Conservation (phyloP, 2,329 filamentous ascomycete species). For the Cladophialophora psammophila region DNA sequence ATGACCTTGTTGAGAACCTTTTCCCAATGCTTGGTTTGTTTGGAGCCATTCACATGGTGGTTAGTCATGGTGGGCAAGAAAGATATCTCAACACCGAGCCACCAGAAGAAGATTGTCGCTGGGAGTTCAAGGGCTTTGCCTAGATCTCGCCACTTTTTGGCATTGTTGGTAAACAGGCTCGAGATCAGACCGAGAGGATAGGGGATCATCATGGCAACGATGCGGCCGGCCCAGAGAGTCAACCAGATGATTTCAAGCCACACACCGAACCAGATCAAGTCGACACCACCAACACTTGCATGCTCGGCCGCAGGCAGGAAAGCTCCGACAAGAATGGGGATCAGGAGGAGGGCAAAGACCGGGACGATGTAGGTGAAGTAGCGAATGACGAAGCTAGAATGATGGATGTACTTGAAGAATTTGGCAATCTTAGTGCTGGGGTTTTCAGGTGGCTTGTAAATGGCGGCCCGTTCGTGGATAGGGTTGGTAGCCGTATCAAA, state of each 20-base stretch:
- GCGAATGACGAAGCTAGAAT: slow-evolving; percentile 70
- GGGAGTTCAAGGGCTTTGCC: slow-evolving; percentile 85
- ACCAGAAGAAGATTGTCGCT: slow-evolving; percentile 88
- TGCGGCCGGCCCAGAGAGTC: slow-evolving; percentile 79
- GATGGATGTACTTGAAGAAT: slow-evolving; percentile 70
- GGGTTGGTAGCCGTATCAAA: slow-evolving; percentile 73
- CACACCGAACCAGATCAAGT: slow-evolving; percentile 88
- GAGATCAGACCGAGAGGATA: slow-evolving; percentile 68
- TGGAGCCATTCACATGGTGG: slow-evolving; percentile 64
- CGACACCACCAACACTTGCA: slow-evolving; percentile 74
- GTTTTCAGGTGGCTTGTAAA: slow-evolving; percentile 70
- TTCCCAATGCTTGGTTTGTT: slow-evolving; percentile 71
- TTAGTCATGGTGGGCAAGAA: slow-evolving; percentile 82
- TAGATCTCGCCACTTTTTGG: slow-evolving; percentile 92
- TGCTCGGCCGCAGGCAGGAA: slow-evolving; percentile 60
- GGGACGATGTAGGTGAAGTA: slow-evolving; percentile 77
- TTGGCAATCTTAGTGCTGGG: slow-evolving; percentile 68
- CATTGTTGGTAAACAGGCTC: slow-evolving; percentile 81
- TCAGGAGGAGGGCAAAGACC: slow-evolving; percentile 68
- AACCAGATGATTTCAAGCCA: slow-evolving; percentile 96
- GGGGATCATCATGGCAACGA: slow-evolving; percentile 70
- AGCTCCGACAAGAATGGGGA: slow-evolving; percentile 71
- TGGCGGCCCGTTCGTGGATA: slow-evolving; percentile 69
- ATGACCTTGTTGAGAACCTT: slow-evolving; percentile 82
- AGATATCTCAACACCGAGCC: slow-evolving; percentile 83